phyloP scores from a whole-genome alignment of 2,329 filamentous ascomycete genomes.

The Cytospora piceicola region DNA sequence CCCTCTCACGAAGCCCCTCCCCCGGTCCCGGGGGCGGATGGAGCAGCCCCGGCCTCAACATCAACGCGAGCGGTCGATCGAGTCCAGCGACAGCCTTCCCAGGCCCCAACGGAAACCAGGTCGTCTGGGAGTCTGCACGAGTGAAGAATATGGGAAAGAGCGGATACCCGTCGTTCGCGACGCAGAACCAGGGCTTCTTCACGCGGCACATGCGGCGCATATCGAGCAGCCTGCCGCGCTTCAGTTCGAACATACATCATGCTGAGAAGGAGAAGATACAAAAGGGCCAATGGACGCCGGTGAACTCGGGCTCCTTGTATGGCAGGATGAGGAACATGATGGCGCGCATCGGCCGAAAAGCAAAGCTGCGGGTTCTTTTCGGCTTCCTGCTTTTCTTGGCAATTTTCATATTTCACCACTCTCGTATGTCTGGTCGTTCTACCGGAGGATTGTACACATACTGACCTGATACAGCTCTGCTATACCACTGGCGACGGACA shows the following conservation, averaged over 20 bases:
- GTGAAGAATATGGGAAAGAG: conserved; percentile 74
- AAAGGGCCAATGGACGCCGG: conserved; percentile 58
- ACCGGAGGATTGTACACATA: not conserved
- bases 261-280: conserved; percentile 79
- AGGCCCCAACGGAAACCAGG: conserved; percentile 55
- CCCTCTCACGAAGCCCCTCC: conserved; percentile 84
- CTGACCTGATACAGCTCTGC: conserved; percentile 48
- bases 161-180: conserved; percentile 75
- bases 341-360: conserved; percentile 63
- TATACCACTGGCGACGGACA: conserved; percentile 71
- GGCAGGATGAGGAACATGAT: conserved; percentile 52
- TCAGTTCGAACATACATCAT: conserved; percentile 61
- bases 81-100: conserved; percentile 62
- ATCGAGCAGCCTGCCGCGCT: conserved; percentile 77
- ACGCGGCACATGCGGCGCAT: conserved; percentile 80
- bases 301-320: conserved; percentile 48
- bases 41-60: conserved; percentile 79
- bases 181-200: conserved; percentile 85
- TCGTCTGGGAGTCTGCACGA: conserved; percentile 83
- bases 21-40: conserved; percentile 84
- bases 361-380: conserved; percentile 66
- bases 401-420: conserved; percentile 70
- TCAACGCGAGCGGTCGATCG: conserved; percentile 68
- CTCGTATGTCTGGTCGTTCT: conserved; percentile 57
- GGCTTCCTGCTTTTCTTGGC: conserved; percentile 63